Base-by-base conservation (phyloP, 2,329 filamentous ascomycete genomes). In the Pestalotiopsis sp. region DNA sequence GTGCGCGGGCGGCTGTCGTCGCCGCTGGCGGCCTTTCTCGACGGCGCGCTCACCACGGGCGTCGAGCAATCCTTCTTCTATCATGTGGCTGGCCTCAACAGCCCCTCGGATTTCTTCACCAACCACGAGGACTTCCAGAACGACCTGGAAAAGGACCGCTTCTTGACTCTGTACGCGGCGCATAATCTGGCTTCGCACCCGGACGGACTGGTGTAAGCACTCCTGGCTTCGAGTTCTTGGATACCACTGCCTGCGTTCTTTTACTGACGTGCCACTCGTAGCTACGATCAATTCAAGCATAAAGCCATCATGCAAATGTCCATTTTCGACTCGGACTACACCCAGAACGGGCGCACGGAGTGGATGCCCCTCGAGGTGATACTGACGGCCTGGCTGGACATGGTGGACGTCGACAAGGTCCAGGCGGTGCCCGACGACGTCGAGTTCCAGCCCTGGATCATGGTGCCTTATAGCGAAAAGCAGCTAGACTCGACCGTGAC, bases 241-340 rank as follows among this genome's bases (percentile, higher is more conserved):
- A 23, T 23, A 23, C 20, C 20, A 23, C 20, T 23, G 20, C 20
- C 20, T 23, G 20, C 20, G 20, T 23, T 23, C 20, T 23, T 23
- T 23, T 23, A 23, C 20, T 23, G 20, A 23, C 20, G 20, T 23
- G 20, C 20, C 20, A 23, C 20, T 39, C 11, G 2, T 13, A 63
- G 60, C 17, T 63, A 39, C n/a, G 62, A 64, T 36, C 41, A 64
- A 45, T 13, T 52, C 27, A 31, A 49, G 38, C 38, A 64, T 31
- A 64, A 64, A 39, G 62, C 62, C 20, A 52, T 49, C 27, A 39
- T 64, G 38, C 62, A 56, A 64, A 64, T 52, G 41, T 52, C 62
- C 11, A 64, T 64, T 13, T 45, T n/a, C 17, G 62, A 64, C 23
- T 23, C 20, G 7, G 60, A 63, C 36, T 11, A 39, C 14, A 23